Base-by-base conservation (phyloP, 352 stramenopile genomes). In the Lagenidium giganteum region DNA sequence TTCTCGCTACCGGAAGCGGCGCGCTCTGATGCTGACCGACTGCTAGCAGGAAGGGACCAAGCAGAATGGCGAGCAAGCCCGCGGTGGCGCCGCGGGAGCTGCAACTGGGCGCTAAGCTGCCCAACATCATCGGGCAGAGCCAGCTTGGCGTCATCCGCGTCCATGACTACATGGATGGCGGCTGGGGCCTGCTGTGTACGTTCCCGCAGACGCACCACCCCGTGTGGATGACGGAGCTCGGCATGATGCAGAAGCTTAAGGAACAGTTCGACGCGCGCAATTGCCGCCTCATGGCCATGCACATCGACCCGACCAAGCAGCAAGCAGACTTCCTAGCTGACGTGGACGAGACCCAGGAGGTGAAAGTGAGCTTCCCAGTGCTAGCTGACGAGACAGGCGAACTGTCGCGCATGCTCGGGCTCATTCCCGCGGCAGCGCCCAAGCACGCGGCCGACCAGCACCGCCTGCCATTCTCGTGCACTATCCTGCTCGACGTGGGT, bases 341-440 rank as follows among this genome's bases (percentile, higher is more conserved):
- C 49, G 77, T 92, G 30, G 87, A 88, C 43, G 77, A 88, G 47
- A 92, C 80, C 0, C 74, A 92, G 47, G 73, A 87, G 48, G 69
- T 87, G 38, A 84, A 89, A 39, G 16, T 89, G 26, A 64, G 64
- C 3, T 92, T 92, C 39, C 77, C 80, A 0, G 61, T 92, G 8
- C 25, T 92, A 26, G 72, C 70, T 8, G 80, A 92, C 32, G 70
- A 76, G 42, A 67, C 65, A 5, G 74, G 74, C 20, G 71, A 88
- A 46, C 44, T 91, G 30, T 85, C 71, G 18, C 70, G 75, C 14
- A 44, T 50, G 23, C 57, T 92, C 22, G 76, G 77, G 7, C 64
- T 88, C 31, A 49, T 87, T 4, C 35, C 56, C 1, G 32, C 64
- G 3, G 56, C 31, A 5, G 70, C 77, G 2, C 62, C 76, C 2